phyloP scores from a whole-genome alignment of 768 basidiomycete genomes.

The Kwoniella dendrophila region DNA sequence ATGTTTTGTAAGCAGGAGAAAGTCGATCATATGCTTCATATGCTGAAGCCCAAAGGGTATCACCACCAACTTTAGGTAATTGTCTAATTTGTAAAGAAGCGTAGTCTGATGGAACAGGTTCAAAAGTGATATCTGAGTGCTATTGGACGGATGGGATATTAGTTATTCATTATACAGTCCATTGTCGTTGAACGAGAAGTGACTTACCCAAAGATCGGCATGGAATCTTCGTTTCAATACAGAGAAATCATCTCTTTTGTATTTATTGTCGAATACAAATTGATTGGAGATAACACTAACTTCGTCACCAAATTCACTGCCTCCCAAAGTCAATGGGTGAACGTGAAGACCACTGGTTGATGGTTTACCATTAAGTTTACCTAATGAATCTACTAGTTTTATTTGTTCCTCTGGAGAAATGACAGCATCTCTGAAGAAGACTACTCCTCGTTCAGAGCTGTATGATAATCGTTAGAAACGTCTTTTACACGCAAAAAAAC shows the following conservation, averaged over 20 bases:
- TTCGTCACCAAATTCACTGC: slow-evolving; percentile 62
- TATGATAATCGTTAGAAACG: background rate
- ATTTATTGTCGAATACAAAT: slow-evolving; percentile 32
- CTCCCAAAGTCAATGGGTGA: slow-evolving; percentile 64
- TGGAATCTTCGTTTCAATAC: slow-evolving; percentile 22
- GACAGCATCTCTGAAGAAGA: slow-evolving; percentile 64
- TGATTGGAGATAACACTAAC: slow-evolving; percentile 63
- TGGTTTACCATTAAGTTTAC: slow-evolving; percentile 62
- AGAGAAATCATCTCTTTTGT: slow-evolving; percentile 17
- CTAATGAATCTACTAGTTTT: slow-evolving; percentile 61
- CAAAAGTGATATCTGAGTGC: slow-evolving; percentile 68
- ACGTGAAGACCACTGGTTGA: slow-evolving; percentile 61
- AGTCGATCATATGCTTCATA: slow-evolving; percentile 70
- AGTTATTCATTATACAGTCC: background rate
- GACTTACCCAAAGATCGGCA: slow-evolving; percentile 51
- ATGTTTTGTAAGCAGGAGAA: slow-evolving; percentile 62
- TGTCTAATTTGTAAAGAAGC: slow-evolving; percentile 58
- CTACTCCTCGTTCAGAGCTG: slow-evolving; percentile 63
- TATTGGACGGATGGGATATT: background rate
- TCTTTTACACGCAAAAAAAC: background rate
- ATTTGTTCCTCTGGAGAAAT: slow-evolving; percentile 62
- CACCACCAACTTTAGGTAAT: slow-evolving; percentile 50
- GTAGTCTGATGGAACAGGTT: slow-evolving; percentile 66
- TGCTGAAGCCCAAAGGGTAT: slow-evolving; percentile 58
- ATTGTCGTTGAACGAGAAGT: background rate